These are phyloP conservation scores for Penicillium waksmanii DNA, from an alignment of 495 filamentous ascomycete species.

Conservation along the genomic window DNA sequence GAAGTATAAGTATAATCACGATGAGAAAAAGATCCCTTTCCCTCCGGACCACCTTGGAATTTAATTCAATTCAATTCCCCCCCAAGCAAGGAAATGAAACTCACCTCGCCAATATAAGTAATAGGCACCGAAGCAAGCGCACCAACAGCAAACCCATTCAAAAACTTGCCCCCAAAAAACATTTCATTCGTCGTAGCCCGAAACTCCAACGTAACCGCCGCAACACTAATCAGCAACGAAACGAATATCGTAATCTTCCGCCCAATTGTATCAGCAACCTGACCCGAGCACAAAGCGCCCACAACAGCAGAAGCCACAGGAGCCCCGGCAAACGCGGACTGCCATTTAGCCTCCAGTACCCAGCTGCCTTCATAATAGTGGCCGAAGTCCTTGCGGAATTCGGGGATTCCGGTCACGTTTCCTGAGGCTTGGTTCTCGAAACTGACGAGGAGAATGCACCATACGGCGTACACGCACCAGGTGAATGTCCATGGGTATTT, in stretches of 20 bases:
- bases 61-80: no score
- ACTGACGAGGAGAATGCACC: conserved; percentile 29
- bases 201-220: conserved; percentile 32
- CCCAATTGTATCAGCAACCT: conserved; percentile 23
- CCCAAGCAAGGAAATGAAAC: neutral
- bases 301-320: conserved; percentile 22
- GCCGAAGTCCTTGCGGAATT: conserved; percentile 39
- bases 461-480: conserved; percentile 29
- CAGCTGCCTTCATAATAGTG: conserved; percentile 27
- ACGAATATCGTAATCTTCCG: conserved; percentile 15
- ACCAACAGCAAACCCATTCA: conserved; percentile 36
- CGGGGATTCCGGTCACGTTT: conserved; percentile 31
- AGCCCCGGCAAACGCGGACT: conserved; percentile 33
- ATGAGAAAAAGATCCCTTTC: no score
- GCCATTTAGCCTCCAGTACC: conserved; percentile 34
- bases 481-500: conserved; percentile 23
- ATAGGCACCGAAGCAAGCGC: conserved; percentile 25
- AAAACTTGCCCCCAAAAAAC: conserved; percentile 38
- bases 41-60: no score
- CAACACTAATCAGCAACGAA: conserved; percentile 27
- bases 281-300: conserved; percentile 22
- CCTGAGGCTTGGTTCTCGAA: conserved; percentile 39
- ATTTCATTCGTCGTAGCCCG: conserved; percentile 30
- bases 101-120: conserved; percentile 36
- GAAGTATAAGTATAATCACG: neutral